These are phyloP conservation scores for Poa pratensis DNA, from an alignment of 176 grass and related monocot species.

Conservation along the genomic window DNA sequence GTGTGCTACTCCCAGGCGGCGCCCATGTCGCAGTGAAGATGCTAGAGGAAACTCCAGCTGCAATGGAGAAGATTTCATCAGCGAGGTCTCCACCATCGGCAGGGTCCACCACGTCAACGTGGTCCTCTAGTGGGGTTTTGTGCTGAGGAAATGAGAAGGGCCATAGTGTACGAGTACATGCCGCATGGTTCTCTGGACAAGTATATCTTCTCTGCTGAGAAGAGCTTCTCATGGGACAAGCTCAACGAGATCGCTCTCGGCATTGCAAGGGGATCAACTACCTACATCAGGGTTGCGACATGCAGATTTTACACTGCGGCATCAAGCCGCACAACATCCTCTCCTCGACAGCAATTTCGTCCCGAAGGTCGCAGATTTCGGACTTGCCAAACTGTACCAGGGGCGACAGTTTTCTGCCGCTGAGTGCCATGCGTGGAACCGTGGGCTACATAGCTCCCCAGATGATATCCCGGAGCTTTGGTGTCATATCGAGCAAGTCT, in stretches of 20 bases:
- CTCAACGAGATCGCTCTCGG: too few species aligned
- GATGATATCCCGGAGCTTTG: constrained; percentile 2
- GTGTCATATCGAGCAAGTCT: constrained; percentile 36
- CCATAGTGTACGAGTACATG: too few species aligned
- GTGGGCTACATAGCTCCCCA: neutral
- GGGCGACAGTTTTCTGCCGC: neutral
- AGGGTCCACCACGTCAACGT: too few species aligned
- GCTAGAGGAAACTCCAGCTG: neutral
- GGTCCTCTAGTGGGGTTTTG: too few species aligned
- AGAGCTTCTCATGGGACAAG: too few species aligned
- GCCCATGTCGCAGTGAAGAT: neutral
- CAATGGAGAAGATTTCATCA: neutral
- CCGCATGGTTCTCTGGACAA: too few species aligned
- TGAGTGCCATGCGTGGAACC: neutral
- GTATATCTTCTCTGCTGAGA: too few species aligned
- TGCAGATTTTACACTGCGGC: too few species aligned
- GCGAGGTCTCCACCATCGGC: neutral
- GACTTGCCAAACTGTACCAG: neutral
- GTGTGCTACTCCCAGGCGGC: neutral
- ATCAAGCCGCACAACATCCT: neutral
- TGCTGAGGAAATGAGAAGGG: too few species aligned
- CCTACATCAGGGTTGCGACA: too few species aligned
- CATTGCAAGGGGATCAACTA: too few species aligned
- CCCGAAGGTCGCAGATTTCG: neutral
- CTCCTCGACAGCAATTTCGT: neutral